phyloP scores from a whole-genome alignment of 1,284 basidiomycete genomes.

The Cystobasidiaceae sp. region DNA sequence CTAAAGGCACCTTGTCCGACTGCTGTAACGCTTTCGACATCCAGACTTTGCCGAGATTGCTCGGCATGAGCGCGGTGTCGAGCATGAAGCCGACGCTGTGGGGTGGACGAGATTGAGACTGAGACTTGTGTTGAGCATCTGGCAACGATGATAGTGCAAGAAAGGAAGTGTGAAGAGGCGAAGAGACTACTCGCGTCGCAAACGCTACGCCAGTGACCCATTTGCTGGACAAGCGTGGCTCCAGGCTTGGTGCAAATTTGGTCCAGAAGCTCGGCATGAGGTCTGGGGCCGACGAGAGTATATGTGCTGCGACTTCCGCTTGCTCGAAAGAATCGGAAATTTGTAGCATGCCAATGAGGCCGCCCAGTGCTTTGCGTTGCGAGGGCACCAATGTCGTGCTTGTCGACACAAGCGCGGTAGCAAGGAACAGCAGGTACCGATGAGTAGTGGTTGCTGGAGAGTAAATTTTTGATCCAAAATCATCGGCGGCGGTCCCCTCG shows the following conservation, averaged over 20 bases:
- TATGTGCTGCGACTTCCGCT: slow-evolving; percentile 18
- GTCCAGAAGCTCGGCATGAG: slow-evolving; percentile 63
- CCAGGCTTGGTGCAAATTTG: slow-evolving; percentile 66
- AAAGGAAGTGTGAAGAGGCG: slow-evolving; percentile 59
- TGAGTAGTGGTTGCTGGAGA: slow-evolving; percentile 12
- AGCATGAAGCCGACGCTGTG: neutral
- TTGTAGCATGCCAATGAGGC: slow-evolving; percentile 18
- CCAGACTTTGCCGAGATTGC: slow-evolving; percentile 14
- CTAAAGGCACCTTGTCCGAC: slow-evolving; percentile 8
- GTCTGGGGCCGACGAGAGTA: neutral
- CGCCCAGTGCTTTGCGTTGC: slow-evolving; percentile 21
- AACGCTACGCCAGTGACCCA: slow-evolving; percentile 86
- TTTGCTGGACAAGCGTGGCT: slow-evolving; percentile 76
- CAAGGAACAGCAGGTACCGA: slow-evolving; percentile 16
- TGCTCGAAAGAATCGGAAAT: slow-evolving; percentile 23
- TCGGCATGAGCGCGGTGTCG: slow-evolving; percentile 16
- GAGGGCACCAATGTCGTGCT: neutral
- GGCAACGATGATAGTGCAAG: too few species aligned
- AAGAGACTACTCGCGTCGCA: slow-evolving; percentile 66
- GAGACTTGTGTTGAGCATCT: neutral
- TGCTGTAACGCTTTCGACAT: slow-evolving; percentile 23
- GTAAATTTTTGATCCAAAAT: neutral
- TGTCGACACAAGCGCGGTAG: neutral
- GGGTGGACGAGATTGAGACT: slow-evolving; percentile 58
- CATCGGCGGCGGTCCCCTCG: neutral